Conservation (phyloP, 345 rosid genomes). For the Populus euphratica region DNA sequence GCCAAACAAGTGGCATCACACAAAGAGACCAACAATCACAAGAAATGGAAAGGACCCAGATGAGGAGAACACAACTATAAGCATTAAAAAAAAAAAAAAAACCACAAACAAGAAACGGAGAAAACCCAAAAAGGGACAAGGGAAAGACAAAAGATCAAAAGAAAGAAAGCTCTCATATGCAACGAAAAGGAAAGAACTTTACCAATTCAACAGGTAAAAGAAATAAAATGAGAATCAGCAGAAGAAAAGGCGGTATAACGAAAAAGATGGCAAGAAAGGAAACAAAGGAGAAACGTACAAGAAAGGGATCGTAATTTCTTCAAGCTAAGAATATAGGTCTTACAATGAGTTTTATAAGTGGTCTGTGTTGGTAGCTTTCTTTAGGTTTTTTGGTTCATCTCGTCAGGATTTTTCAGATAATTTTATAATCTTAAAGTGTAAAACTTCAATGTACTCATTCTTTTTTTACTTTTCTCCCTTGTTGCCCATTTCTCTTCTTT, state of each 20-base stretch:
- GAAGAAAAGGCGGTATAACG: slow-evolving; percentile 2
- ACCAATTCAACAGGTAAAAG: slow-evolving; percentile 9
- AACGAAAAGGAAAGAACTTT: slow-evolving; percentile 30
- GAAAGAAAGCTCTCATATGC: slow-evolving; percentile 25
- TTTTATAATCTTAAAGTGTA: too few species aligned
- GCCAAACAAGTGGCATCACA: neutral
- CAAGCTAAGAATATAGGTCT: slow-evolving; percentile 44
- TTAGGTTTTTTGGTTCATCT: too few species aligned
- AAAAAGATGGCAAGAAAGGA: neutral
- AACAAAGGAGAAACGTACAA: slow-evolving; percentile 42
- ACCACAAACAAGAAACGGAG: neutral
- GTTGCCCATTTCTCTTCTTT: too few species aligned
- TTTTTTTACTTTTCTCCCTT: too few species aligned
- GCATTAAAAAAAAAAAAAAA: neutral
- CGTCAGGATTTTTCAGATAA: too few species aligned
- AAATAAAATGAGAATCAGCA: slow-evolving; percentile 5
- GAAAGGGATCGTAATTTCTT: slow-evolving; percentile 51
- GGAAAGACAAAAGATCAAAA: slow-evolving; percentile 7
- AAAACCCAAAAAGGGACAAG: slow-evolving; percentile 20
- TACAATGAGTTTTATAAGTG: slow-evolving; percentile 4
- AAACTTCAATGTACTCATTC: too few species aligned
- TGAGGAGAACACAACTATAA: slow-evolving; percentile 17
- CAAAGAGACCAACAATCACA: slow-evolving; percentile 8
- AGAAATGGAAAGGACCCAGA: slow-evolving; percentile 26
- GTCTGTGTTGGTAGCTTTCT: too few species aligned